phyloP scores from a whole-genome alignment of 1,139 yeast species.

The Geotrichum citri-aurantii region DNA sequence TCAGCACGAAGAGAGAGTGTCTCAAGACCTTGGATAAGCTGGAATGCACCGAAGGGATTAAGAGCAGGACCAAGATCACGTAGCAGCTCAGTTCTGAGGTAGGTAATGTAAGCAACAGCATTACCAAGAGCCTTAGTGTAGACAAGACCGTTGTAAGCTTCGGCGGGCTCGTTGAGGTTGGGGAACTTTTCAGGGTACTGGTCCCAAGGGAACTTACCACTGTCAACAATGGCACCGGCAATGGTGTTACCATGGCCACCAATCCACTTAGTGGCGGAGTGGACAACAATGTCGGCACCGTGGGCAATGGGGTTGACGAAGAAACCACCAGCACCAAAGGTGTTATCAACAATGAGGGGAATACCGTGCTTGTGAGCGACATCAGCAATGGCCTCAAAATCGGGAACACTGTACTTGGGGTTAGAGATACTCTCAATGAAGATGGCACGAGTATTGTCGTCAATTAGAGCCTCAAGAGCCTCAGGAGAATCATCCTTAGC shows the following conservation, averaged over 20 bases:
- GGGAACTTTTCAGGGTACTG: slow-evolving; percentile 80
- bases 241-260: slow-evolving; percentile 97
- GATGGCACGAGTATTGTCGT: slow-evolving; percentile 80
- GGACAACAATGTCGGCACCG: slow-evolving; percentile 81
- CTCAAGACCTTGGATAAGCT: slow-evolving; percentile 85
- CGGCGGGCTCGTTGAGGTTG: slow-evolving; percentile 83
- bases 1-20: slow-evolving; percentile 90
- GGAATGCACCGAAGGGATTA: slow-evolving; percentile 84
- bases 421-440: slow-evolving; percentile 91
- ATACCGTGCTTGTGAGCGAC: slow-evolving; percentile 85
- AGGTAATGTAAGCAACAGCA: slow-evolving; percentile 64
- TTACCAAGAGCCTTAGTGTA: slow-evolving; percentile 78
- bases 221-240: slow-evolving; percentile 85
- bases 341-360: slow-evolving; percentile 92
- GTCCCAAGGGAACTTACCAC: slow-evolving; percentile 90
- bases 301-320: slow-evolving; percentile 76
- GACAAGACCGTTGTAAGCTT: slow-evolving; percentile 86
- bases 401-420: slow-evolving; percentile 90
- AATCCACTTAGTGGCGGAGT: slow-evolving; percentile 97
- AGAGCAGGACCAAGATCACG: slow-evolving; percentile 90
- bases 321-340: slow-evolving; percentile 96
- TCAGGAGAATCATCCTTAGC: slow-evolving; percentile 71
- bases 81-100: slow-evolving; percentile 75
- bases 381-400: slow-evolving; percentile 67
- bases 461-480: slow-evolving; percentile 65